These are phyloP conservation scores for Periconia sp. DNA, from an alignment of 2,329 filamentous ascomycete genomes.

Conservation along the genomic window DNA sequence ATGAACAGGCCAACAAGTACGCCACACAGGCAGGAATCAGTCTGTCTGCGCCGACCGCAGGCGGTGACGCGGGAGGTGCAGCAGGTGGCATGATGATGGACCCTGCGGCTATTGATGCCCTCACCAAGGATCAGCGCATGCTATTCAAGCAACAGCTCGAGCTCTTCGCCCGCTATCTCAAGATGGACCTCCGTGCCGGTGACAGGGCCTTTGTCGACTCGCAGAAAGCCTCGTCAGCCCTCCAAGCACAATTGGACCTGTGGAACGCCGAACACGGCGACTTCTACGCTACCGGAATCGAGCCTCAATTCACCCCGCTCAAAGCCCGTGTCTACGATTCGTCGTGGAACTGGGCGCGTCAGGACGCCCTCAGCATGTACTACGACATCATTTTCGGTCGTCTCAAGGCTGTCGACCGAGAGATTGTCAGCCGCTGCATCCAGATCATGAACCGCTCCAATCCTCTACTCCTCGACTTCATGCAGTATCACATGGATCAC, in stretches of 20 bases:
- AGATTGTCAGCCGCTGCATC: slow-evolving; percentile 98
- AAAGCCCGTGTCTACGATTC: slow-evolving; percentile 98
- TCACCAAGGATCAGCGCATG: slow-evolving; percentile 94
- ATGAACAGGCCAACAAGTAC: slow-evolving; percentile 88
- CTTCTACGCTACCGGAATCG: slow-evolving; percentile 92
- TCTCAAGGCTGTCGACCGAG: slow-evolving; percentile 89
- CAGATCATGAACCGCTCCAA: slow-evolving; percentile 99
- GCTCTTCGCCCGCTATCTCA: slow-evolving; percentile 91
- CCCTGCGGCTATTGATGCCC: slow-evolving; percentile 91
- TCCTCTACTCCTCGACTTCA: slow-evolving; percentile 93
- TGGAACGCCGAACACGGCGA: slow-evolving; percentile 97
- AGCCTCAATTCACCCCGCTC: slow-evolving; percentile 88
- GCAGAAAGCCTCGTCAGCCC: slow-evolving; percentile 82
- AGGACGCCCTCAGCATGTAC: slow-evolving; percentile 98
- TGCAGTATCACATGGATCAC: slow-evolving; percentile 99
- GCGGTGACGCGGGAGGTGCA: slow-evolving; percentile 73
- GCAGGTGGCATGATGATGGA: slow-evolving; percentile 99
- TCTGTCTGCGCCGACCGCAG: slow-evolving; percentile 73
- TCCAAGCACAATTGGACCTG: slow-evolving; percentile 91
- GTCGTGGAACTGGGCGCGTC: slow-evolving; percentile 98
- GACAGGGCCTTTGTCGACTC: slow-evolving; percentile 90
- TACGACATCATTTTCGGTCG: slow-evolving; percentile 98
- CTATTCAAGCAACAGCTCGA: slow-evolving; percentile 99
- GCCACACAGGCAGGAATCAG: slow-evolving; percentile 82
- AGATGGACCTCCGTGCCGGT: slow-evolving; percentile 94